These are phyloP conservation scores for Eragrostis tef DNA, from an alignment of 202 grass and related monocot species.

Conservation along the genomic window DNA sequence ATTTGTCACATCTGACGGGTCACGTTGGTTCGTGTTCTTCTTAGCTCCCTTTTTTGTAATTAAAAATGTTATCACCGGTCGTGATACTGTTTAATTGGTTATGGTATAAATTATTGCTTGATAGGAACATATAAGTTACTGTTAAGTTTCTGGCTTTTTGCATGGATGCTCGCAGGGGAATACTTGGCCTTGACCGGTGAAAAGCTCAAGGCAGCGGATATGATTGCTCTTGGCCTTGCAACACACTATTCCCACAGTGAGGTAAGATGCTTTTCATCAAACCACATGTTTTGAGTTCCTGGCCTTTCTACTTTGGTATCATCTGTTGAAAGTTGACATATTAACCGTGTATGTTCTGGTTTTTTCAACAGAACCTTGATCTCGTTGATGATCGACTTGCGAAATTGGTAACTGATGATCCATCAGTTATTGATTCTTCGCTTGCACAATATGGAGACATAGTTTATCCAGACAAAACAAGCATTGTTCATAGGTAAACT, in stretches of 20 bases:
- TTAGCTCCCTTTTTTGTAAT: constrained; percentile 17
- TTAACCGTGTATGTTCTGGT: constrained; percentile 28
- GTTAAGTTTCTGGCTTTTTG: neutral
- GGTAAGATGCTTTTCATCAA: constrained; percentile 49
- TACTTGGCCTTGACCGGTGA: constrained; percentile 92
- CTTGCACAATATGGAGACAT: constrained; percentile 89
- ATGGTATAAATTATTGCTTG: neutral
- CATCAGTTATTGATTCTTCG: constrained; percentile 88
- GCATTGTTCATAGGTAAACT: constrained; percentile 87
- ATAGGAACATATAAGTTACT: constrained; percentile 18
- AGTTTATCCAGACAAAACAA: constrained; percentile 81
- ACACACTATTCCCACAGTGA: constrained; percentile 80
- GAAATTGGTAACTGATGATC: constrained; percentile 92
- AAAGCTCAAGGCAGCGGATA: constrained; percentile 80
- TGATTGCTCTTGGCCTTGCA: constrained; percentile 95
- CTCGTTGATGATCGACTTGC: constrained; percentile 78
- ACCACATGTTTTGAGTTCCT: neutral
- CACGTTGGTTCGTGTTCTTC: constrained; percentile 72
- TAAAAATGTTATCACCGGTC: neutral
- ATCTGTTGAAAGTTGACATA: neutral
- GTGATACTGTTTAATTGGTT: neutral
- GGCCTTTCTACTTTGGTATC: constrained; percentile 3
- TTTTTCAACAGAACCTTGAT: constrained; percentile 61
- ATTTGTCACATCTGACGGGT: constrained; percentile 91
- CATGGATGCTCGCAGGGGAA: constrained; percentile 61